Base-by-base conservation (phyloP, 2,329 filamentous ascomycete genomes). In the Aspergillus sojae region DNA sequence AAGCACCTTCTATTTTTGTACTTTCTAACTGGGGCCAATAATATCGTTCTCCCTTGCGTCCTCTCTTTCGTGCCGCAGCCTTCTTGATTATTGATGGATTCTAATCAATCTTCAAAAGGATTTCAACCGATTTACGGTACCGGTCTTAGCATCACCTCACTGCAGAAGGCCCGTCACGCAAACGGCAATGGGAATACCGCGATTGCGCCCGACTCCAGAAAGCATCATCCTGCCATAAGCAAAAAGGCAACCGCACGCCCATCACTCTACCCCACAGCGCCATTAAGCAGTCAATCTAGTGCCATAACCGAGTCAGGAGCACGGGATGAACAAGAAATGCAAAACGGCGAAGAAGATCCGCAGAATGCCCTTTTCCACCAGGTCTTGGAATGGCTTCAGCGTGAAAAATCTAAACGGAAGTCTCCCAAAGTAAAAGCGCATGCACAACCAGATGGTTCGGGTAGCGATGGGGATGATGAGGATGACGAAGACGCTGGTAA, bases 341-440 rank as follows among this genome's bases (percentile, higher is more conserved):
- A 68, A 50, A 58, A 66, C 21, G 66, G 66, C 58, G 65, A 77
- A 5, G 74, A 76, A n/a, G 75, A 77, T 57, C 56, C 70, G 26
- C 77, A 78, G 45, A 66, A 73, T 55, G 70, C 66, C 52, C 73
- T 96, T 9, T 79, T 95, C 32, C 84, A 88, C 23, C 92, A 96
- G 73, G 88, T 97, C 16, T 85, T 87, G 30, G 88, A 92, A 68
- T 98, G 94, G 94, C 81, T 97, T 45, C 88, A 94, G 70, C 86
- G 89, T 57, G 93, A 97, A 78, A 91, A 89, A 73, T 79, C 83
- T 36, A 91, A 90, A 76, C 88, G 88, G 70, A 84, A 85, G 45
- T 78, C 83, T 11, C 83, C 84, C 57, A 87, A 84, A 72, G 77
- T 81, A 26, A 72, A 84, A 73, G 69, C 82, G 78, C 76, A 71